Evolutionary conservation across 1,284 basidiomycete genomes (phyloP).

Genomic region (Thelephora terrestris): DNA sequence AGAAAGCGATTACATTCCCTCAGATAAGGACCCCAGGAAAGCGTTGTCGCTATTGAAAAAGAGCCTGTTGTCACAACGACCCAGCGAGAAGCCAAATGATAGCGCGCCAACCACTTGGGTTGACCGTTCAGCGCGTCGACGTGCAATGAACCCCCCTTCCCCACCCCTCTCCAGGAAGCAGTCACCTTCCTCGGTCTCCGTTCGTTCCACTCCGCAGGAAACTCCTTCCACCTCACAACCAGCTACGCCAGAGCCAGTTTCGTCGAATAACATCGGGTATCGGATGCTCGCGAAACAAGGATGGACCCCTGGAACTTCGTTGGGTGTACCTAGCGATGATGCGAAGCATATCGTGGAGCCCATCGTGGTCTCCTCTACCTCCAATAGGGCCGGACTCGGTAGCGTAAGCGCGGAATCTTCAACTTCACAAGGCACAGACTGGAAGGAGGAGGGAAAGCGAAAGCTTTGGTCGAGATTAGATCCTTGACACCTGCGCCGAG

Average conservation of each 20-base stretch:
- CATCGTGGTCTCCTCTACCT: slow-evolving; percentile 33
- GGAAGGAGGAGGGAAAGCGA: slow-evolving; percentile 21
- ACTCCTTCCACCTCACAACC: slow-evolving; percentile 7
- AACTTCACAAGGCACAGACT: slow-evolving; percentile 8
- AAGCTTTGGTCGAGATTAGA: slow-evolving; percentile 19
- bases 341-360: slow-evolving; percentile 41
- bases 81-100: not conserved
- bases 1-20: slow-evolving; percentile 9
- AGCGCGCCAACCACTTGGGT: slow-evolving; percentile 28
- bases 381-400: slow-evolving; percentile 46
- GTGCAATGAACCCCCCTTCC: slow-evolving; percentile 43
- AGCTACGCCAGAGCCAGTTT: slow-evolving; percentile 15
- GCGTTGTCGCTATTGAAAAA: slow-evolving; percentile 54
- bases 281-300: slow-evolving; percentile 60
- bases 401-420: not conserved
- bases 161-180: slow-evolving; percentile 10
- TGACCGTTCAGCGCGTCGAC: slow-evolving; percentile 60
- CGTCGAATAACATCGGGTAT: slow-evolving; percentile 51
- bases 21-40: slow-evolving; percentile 39
- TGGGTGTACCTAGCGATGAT: slow-evolving; percentile 32
- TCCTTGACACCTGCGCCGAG: not conserved
- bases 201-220: slow-evolving; percentile 5
- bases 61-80: slow-evolving; percentile 36
- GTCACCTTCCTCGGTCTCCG: not conserved
- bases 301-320: slow-evolving; percentile 56